Percentiles rank a stretch among this genome's conserved stretches.
Evolutionary conservation across 768 basidiomycete species (phyloP).

Genomic region (Hericium coralloides): DNA sequence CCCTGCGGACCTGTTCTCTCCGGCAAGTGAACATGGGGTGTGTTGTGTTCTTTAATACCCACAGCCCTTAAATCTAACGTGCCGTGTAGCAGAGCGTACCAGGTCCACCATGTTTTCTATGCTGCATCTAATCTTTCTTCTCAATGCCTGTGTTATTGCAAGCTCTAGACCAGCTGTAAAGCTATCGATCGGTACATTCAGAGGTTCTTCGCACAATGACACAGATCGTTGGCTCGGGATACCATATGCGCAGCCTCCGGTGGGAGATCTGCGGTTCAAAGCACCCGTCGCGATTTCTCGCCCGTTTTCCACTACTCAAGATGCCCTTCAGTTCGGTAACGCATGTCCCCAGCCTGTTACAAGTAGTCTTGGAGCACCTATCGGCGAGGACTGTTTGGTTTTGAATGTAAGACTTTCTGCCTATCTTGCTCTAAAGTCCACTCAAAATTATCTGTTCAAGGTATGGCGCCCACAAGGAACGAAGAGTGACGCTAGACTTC

Average conservation of each 20-base stretch:
- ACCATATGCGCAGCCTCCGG: background rate
- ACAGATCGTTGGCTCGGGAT: background rate
- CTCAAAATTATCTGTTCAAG: constrained; percentile 8
- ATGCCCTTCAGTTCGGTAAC: constrained; percentile 43
- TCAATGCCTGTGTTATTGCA: no score
- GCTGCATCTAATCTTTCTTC: no score
- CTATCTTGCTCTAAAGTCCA: background rate
- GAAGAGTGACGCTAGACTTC: constrained; percentile 16
- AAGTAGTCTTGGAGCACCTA: constrained; percentile 30
- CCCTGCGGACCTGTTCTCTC: no score
- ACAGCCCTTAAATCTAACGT: no score
- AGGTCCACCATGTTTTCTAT: no score
- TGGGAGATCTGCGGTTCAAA: constrained; percentile 29
- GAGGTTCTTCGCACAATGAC: background rate
- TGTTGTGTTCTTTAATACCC: no score
- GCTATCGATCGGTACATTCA: background rate
- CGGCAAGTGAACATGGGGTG: no score
- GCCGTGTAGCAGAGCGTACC: no score
- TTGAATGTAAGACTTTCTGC: constrained; percentile 33
- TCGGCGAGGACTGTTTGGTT: constrained; percentile 45
- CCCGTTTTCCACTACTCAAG: constrained; percentile 22
- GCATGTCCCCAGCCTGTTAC: constrained; percentile 43
- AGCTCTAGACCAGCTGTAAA: background rate
- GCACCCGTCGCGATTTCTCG: constrained; percentile 36
- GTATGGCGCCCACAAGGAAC: constrained; percentile 23